Evolutionary conservation across 495 filamentous ascomycete species (phyloP).

Genomic region (Trichocladium antarcticum): DNA sequence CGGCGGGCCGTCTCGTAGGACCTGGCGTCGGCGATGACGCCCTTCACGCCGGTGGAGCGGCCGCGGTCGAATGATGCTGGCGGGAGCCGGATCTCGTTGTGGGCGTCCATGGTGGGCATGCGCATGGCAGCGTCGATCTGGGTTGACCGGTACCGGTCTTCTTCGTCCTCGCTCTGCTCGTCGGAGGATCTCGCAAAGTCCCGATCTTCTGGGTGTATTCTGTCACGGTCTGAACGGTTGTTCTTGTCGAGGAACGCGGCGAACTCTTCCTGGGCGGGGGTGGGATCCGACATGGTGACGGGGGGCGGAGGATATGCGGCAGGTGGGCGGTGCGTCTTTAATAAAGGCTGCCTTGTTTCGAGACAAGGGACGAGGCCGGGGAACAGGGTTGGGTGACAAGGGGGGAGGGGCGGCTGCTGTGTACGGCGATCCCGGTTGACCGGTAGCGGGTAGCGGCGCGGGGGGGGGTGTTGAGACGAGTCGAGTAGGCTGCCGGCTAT

Average conservation of each 20-base stretch:
- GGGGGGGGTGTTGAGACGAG: background rate
- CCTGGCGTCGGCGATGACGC: constrained; percentile 91
- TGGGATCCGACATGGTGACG: constrained; percentile 44
- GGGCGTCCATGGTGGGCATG: constrained; percentile 41
- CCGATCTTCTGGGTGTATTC: constrained; percentile 43
- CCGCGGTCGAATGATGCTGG: constrained; percentile 61
- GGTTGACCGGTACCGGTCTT: constrained; percentile 45
- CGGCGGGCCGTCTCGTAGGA: constrained; percentile 77
- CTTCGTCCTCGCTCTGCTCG: constrained; percentile 44
- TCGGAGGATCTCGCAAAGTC: constrained; percentile 28
- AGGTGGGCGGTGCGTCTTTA: constrained; percentile 12
- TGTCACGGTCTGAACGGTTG: constrained; percentile 33
- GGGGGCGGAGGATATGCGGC: constrained; percentile 4
- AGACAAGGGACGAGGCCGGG: constrained; percentile 12
- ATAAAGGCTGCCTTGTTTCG: constrained; percentile 11
- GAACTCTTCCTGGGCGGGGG: constrained; percentile 77
- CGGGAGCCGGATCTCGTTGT: constrained; percentile 46
- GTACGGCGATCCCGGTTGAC: constrained; percentile 18
- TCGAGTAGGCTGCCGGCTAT: background rate
- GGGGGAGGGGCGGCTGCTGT: constrained; percentile 12
- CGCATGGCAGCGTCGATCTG: constrained; percentile 50
- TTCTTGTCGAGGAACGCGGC: constrained; percentile 54
- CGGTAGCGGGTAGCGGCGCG: constrained; percentile 1
- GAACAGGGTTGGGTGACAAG: constrained; percentile 18
- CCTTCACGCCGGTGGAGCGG: constrained; percentile 79